Evolutionary conservation across 169 alveolate genomes (phyloP), one percentile per base, ranked within the genome.

Genomic region (Plasmodium gaboni): DNA sequence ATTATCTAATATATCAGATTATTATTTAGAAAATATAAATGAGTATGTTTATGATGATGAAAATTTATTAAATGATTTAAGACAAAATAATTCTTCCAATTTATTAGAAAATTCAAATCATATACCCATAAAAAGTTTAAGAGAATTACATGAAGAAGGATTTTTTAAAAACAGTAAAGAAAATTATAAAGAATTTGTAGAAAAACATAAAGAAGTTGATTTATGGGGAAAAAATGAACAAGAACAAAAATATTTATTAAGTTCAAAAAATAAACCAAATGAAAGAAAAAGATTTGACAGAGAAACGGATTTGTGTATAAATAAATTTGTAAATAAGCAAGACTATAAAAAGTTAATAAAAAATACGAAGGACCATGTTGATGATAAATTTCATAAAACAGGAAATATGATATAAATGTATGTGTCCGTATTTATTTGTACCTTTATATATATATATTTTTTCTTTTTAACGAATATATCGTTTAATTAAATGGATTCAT

Each of bases 111-210:
- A 50, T n/a, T 19, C 44, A 38, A 86, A 71, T 17, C 9, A 61
- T 64, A 63, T 68, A 53, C 17, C 59, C 42, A 60, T 91, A 17
- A 61, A 85, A 74, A 93, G 96, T 46, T 92, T 94, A 53, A 78
- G 96, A 55, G 96, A 94, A 70, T 71, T 94, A 92, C 96, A 94
- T 92, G 96, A 94, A 65, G 95, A 94, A 57, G 96, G 96, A 6
- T 91, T 87, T 65, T 94, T 88, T 63, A 94, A 89, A 59, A 93
- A 92, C 61, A 87, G 92, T 59, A 89, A 93, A 68, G 83, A 93
- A 53, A 60, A 91, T 60, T 94, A 94, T 64, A 92, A 92, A 91
- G 94, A 92, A 61, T 94, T 94, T 72, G 86, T 92, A 53, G 88
- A 93, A 48, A 85, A 89, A 57, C 95, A 93, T 69, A 51, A 92